Base-by-base conservation (phyloP, 257 asterid genomes). In the Echium plantagineum region DNA sequence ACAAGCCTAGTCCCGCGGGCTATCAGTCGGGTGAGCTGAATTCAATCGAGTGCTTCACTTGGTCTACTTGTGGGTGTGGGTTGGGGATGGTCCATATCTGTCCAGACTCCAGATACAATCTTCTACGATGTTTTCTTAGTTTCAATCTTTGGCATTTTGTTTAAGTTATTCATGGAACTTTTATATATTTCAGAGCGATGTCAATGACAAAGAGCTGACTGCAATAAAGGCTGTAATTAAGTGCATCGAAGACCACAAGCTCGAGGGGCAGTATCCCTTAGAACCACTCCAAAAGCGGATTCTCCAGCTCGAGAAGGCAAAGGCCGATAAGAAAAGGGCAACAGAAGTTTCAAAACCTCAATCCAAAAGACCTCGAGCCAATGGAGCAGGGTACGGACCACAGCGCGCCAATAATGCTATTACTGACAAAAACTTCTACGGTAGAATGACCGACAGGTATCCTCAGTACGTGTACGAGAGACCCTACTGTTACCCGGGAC, bases 281-380 rank as follows among this genome's bases (percentile, higher is more conserved):
- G 99, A 81, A 30, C 80, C 91, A 31, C 99, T 93, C 68, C 97
- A 93, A 73, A 93, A 85, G 64, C 85, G 83, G 83, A 81, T 93
- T 38, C 64, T 71, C 28, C 94, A 77, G 69, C 83, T 89, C 24
- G 99, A 93, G 89, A 93, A 89, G 72, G 91, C 77, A 49, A 93
- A 86, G 82, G 96, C 97, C 0, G 99, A 83, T 78, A 89, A 83
- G 87, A 93, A 93, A 75, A 85, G 90, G 42, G 95, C 85, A 6
- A 89, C 95, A 58, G 99, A 93, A 78, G 91, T 93, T 30, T 84
- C 95, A 15, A 93, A 93, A 58, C 99, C 99, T 65, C 99, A 86
- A 72, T 68, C 96, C 66, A 93, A 93, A 69, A 74, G 97, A 51
- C 97, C 95, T 66, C 97, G 97, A 17, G 96, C 97, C 55, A 89